Conservation (phyloP, 345 rosid genomes). For the Noccaea caerulescens region DNA sequence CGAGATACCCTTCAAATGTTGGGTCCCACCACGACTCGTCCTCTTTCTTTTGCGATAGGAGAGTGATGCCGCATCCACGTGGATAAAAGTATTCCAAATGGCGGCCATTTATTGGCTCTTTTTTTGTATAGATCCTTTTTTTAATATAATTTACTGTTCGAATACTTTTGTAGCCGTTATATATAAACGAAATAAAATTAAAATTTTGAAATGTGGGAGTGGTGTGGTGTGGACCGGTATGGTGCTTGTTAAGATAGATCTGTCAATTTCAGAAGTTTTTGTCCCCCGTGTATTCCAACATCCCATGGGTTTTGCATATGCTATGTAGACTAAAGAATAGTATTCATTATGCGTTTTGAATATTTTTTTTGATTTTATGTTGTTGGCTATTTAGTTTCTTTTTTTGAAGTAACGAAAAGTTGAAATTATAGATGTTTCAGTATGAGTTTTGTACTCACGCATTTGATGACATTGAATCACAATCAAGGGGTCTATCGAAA, state of each 20-base stretch:
- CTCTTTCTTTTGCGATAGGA: constrained; percentile 35
- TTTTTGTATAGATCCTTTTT: constrained; percentile 20
- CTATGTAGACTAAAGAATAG: constrained; percentile 35
- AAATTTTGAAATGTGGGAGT: constrained; percentile 1
- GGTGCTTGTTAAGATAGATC: constrained; percentile 24
- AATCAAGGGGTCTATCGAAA: constrained; percentile 18
- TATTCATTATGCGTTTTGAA: constrained; percentile 15
- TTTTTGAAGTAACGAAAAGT: neutral
- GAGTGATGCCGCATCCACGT: constrained; percentile 38
- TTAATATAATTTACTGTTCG: constrained; percentile 6
- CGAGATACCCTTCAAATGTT: constrained; percentile 45
- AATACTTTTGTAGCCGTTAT: constrained; percentile 36
- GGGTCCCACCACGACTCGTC: constrained; percentile 48
- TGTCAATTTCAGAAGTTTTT: constrained; percentile 41
- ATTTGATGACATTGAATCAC: constrained; percentile 13
- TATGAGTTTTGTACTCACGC: neutral
- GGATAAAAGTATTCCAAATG: constrained; percentile 39
- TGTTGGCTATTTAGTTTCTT: constrained; percentile 10
- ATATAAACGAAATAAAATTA: neutral
- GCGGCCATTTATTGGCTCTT: constrained; percentile 16
- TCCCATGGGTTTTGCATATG: constrained; percentile 39
- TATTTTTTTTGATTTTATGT: constrained; percentile 14
- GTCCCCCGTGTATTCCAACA: constrained; percentile 47
- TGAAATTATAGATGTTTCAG: neutral
- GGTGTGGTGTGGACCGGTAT: constrained; percentile 28